These are phyloP conservation scores for Salicornia ramosissima DNA, from an alignment of 148 eudicot species.

Conservation along the genomic window DNA sequence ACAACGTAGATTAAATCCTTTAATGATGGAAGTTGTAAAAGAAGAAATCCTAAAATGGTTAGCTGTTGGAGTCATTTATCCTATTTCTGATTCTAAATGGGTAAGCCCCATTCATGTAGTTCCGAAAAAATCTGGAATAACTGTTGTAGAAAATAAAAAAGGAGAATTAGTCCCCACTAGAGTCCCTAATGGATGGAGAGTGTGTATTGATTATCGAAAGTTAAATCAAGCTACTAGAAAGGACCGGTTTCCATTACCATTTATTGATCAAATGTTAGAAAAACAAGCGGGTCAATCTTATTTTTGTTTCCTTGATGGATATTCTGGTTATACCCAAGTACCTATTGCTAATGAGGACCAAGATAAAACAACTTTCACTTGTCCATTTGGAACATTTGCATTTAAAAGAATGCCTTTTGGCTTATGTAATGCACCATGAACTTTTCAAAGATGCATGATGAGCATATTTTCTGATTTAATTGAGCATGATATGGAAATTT, in stretches of 20 bases:
- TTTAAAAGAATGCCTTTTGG: no score
- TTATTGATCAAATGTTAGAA: constrained; percentile 13
- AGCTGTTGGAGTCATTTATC: background rate
- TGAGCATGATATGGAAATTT: constrained; percentile 1
- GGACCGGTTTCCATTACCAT: background rate
- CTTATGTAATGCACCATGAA: background rate
- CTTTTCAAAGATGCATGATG: background rate
- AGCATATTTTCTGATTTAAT: constrained; percentile 7
- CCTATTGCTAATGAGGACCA: background rate
- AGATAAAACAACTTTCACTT: constrained; percentile 5
- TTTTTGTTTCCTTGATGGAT: background rate
- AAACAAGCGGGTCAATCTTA: background rate
- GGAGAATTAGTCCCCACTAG: background rate
- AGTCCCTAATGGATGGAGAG: background rate
- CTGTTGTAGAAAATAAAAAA: background rate
- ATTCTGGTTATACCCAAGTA: background rate
- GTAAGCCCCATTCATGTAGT: background rate
- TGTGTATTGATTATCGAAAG: background rate
- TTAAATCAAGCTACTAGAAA: background rate
- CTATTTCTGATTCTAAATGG: background rate
- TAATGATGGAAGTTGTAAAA: background rate
- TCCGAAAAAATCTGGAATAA: no score
- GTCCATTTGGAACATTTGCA: background rate
- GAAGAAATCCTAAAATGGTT: background rate
- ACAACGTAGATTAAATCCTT: background rate